phyloP scores from a whole-genome alignment of 495 filamentous ascomycete genomes.

The Margaritispora aquatica region DNA sequence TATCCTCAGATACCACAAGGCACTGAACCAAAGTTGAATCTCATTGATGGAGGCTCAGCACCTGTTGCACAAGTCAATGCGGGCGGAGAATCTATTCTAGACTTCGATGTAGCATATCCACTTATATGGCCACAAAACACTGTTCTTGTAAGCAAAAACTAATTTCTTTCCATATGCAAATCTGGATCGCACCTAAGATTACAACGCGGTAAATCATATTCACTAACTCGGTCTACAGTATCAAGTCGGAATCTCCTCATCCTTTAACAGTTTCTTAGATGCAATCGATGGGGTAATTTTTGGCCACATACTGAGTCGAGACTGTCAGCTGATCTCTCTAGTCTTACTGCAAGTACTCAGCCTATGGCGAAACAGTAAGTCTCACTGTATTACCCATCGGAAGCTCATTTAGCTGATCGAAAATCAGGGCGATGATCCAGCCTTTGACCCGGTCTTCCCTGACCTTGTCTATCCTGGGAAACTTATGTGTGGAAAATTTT shows the following conservation, averaged over 20 bases:
- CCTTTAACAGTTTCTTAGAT: conserved; percentile 46
- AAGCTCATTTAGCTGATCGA: background rate
- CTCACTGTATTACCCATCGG: background rate
- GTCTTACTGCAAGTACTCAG: conserved; percentile 47
- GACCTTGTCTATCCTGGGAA: conserved; percentile 34
- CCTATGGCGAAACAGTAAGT: conserved; percentile 28
- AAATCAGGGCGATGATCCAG: conserved; percentile 30
- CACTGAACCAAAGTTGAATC: background rate
- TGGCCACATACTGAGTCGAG: too few relatives aligned
- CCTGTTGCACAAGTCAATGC: background rate
- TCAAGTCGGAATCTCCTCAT: conserved; percentile 6
- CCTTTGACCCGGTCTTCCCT: conserved; percentile 48
- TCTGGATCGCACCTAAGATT: too few relatives aligned
- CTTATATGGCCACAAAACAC: conserved; percentile 9
- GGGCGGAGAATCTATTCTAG: conserved; percentile 1
- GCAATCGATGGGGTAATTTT: conserved; percentile 49
- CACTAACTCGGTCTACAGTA: too few relatives aligned
- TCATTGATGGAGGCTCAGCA: conserved; percentile 8
- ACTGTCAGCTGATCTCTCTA: too few relatives aligned
- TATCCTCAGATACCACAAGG: background rate
- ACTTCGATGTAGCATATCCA: conserved; percentile 9
- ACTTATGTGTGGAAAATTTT: conserved; percentile 48
- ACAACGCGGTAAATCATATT: too few relatives aligned
- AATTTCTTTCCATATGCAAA: too few relatives aligned
- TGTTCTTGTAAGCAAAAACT: too few relatives aligned